These are phyloP conservation scores for Trichothecium sympodiale DNA, from an alignment of 2,329 filamentous ascomycete genomes.

Conservation along the genomic window DNA sequence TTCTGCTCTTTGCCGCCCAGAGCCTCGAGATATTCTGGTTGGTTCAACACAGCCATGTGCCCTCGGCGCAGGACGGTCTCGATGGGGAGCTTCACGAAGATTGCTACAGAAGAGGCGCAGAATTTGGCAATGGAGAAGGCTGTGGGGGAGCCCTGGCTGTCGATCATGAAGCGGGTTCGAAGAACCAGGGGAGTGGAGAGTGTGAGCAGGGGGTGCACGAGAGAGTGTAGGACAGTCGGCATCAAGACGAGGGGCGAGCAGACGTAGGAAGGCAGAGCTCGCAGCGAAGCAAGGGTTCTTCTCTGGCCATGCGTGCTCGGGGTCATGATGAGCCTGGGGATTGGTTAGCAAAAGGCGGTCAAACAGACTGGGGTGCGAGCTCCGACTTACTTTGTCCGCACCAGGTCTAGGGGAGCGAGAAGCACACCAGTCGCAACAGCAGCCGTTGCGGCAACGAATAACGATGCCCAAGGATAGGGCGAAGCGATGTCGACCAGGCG, in stretches of 20 bases:
- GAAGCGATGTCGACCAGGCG: constrained; percentile 62
- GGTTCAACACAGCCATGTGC: constrained; percentile 63
- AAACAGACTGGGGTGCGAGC: not conserved
- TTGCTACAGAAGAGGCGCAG: constrained; percentile 64
- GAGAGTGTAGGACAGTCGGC: constrained; percentile 79
- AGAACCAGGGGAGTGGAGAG: constrained; percentile 77
- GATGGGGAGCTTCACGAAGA: constrained; percentile 78
- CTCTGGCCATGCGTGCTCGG: constrained; percentile 64
- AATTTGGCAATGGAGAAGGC: constrained; percentile 78
- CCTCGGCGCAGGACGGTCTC: constrained; percentile 87
- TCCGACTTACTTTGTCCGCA: constrained; percentile 55
- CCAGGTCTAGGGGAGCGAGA: constrained; percentile 78
- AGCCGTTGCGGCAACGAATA: constrained; percentile 58
- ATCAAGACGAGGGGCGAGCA: constrained; percentile 61
- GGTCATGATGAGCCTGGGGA: constrained; percentile 66
- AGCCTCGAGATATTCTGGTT: constrained; percentile 38
- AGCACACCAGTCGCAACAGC: constrained; percentile 65
- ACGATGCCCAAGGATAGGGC: constrained; percentile 69
- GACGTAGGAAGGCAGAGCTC: constrained; percentile 65
- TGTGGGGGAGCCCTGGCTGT: constrained; percentile 69
- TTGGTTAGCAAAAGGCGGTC: not conserved
- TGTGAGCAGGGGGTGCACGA: constrained; percentile 72
- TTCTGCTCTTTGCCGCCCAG: constrained; percentile 28
- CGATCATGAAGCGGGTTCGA: constrained; percentile 73
- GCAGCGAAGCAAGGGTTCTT: constrained; percentile 67